phyloP scores from a whole-genome alignment of 1,139 yeast species.

The Pichia sp. region DNA sequence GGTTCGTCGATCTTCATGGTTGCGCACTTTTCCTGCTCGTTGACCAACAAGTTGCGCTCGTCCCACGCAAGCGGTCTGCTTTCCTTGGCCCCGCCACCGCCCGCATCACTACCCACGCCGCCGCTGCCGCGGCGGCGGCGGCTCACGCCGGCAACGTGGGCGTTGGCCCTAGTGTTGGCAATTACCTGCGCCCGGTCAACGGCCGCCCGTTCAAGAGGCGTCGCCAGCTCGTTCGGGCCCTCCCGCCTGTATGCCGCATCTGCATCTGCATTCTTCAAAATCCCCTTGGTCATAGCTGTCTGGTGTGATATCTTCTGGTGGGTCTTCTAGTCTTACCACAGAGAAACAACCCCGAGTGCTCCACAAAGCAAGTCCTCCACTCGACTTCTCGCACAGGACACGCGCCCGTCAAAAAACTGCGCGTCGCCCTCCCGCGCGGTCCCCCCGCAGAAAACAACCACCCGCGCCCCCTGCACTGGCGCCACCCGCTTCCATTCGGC shows the following conservation, averaged over 20 bases:
- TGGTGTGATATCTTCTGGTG: neutral
- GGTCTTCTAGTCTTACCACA: too few species aligned
- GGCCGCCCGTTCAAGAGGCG: too few species aligned
- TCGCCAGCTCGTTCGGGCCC: conserved; percentile 14
- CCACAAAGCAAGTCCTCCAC: neutral
- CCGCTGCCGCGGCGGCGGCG: too few species aligned
- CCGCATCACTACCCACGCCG: neutral
- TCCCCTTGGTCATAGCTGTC: conserved; percentile 21
- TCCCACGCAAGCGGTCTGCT: conserved; percentile 42
- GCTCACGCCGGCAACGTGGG: conserved; percentile 18
- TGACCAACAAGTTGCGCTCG: conserved; percentile 56
- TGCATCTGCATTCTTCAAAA: conserved; percentile 33
- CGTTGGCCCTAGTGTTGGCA: conserved; percentile 40
- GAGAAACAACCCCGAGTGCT: conserved; percentile 1
- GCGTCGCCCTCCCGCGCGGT: neutral
- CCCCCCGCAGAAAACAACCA: neutral
- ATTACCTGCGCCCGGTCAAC: conserved; percentile 40
- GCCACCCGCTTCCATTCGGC: neutral
- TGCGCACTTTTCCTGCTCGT: conserved; percentile 64
- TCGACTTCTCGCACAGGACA: neutral
- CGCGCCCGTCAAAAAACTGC: neutral
- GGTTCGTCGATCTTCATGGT: conserved; percentile 92
- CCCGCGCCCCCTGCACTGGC: neutral
- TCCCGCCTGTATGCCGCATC: conserved; percentile 24
- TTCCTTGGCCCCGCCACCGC: neutral